Evolutionary conservation across 148 eudicot species (phyloP), one percentile per base, ranked within the genome.

Genomic region (Chenopodium suecicum): DNA sequence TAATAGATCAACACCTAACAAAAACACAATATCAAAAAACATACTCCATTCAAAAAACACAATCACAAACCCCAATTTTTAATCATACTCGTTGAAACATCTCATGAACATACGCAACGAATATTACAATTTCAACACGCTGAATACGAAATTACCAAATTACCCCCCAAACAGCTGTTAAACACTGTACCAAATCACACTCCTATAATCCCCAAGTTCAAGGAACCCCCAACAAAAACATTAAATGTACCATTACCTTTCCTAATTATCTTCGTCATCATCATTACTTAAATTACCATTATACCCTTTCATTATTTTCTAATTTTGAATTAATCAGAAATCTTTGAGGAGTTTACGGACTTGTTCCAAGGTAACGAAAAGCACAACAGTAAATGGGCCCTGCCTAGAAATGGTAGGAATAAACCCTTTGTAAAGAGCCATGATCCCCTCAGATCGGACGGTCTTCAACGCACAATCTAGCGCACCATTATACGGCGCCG

Each of bases 341-440:
- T 94, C 94, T 83, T 92, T 92, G 27, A 94, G 78, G 71, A 94
- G 10, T 52, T 91, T 94, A 1, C 97, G 82, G 82, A 92, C 97
- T 78, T 94, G 98, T 82, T 94, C 98, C 34, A 94, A 83, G 8
- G 97, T 92, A 22, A 94, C 98, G 74, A 94, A 94, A 20, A 94
- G 88, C 84, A 94, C 97, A 0, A 94, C 82, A 72, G 98, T 94
- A 64, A 94, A 94, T 29, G 98, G 98, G 19, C 98, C 98, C 81
- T 94, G 98, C 84, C 98, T 91, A 0, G 98, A 90, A 1, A 94
- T 89, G 7, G 98, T 94, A 1, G 98, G 98, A 0, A 94, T 86
- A 29, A 94, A 94, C 0, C 98, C 98, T 71, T 94, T 94, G 82
- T 94, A 94, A 0, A 94, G 82, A 0, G 98, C 92, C 89, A 90